Evolutionary conservation across 805 yeast genomes (phyloP), one percentile per base, ranked within the genome.

Genomic region (Sugiyamaella lignohabitans): DNA sequence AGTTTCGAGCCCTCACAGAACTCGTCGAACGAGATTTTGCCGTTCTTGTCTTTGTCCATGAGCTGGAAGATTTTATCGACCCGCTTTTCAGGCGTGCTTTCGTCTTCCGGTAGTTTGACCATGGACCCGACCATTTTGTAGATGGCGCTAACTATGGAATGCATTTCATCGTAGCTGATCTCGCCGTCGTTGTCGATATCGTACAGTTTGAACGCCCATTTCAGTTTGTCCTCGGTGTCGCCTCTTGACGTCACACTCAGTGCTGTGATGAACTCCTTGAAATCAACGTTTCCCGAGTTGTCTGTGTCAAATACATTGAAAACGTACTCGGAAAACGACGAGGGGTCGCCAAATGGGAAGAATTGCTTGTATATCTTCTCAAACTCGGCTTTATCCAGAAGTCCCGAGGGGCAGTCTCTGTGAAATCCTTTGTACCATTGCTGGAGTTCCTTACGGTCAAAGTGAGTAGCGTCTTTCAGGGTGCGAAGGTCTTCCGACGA

Each of bases 391-490:
- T 82, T 84, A 2, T 88, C 79, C 22, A 93, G 71, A 62, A 83
- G 89, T 1, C 98, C 98, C 29, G 79, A 73, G 1, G 97, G 97
- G 63, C 96, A 91, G 64, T 93, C 98, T 60, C 96, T 75, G 37
- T 84, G 71, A 58, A 93, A 93, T 2, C 98, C 98, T 62, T 91
- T 91, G 62, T 91, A 91, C 99, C 99, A 93, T 62, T 91, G 98
- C 65, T 93, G 98, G 38, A 93, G 75, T 62, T 93, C 98, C 53
- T 96, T 75, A 45, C 89, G 80, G 60, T 91, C 96, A 61, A 93
- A 93, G 59, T 87, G 84, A 0, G 99, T 93, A 20, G 88, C 83
- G 60, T 79, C 82, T 62, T 84, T 84, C 49, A 93, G 76, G 46
- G 83, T 80, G 45, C 84, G 76, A 42, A 93, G 75, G 58, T 93